Base-by-base conservation (phyloP, 495 filamentous ascomycete genomes). In the Pyrenula massariospora region DNA sequence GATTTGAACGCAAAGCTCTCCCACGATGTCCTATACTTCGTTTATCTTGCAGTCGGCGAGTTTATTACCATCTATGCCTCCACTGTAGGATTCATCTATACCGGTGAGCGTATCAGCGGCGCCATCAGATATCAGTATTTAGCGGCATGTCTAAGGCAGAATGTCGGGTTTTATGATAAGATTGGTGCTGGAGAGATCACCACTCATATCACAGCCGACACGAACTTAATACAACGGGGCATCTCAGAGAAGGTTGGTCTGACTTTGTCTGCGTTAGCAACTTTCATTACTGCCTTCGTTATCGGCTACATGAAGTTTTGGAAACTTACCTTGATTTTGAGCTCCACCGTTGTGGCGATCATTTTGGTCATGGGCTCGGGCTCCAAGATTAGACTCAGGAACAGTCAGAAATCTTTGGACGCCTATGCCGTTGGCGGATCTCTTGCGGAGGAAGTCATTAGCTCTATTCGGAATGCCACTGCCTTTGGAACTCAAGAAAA, bases 401-500 rank as follows among this genome's bases (percentile, higher is more conserved):
- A 77, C 64, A 89, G 84, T 66, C 90, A 87, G 66, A 67, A 83
- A 49, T 84, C 88, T 25, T 74, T 96, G 52, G 75, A 85, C 50
- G 80, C 87, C 2, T 92, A 92, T 62, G 91, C 87, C 50, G 73
- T 83, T 15, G 91, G 91, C 63, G 92, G 92, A 51, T 91, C 86
- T 0, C 79, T 98, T 20, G 92, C 89, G 0, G 93, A 97, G 67
- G 93, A 98, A 70, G 91, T 96, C 56, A 83, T 98, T 65, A 92
- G 87, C 63, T 95, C 91, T 8, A 86, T 96, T 60, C 81, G 93
- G 36, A 96, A 94, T 66, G 87, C 91, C n/a, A 84, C 85, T 3
- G 93, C 93, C 10, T 98, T 96, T 63, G 87, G 86, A 57, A 96
- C 91, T 0, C 91, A 98, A 69, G 84, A 89, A 53, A 89, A 91